Conservation (phyloP, 208 protist species). For the Crithidia bombi region DNA sequence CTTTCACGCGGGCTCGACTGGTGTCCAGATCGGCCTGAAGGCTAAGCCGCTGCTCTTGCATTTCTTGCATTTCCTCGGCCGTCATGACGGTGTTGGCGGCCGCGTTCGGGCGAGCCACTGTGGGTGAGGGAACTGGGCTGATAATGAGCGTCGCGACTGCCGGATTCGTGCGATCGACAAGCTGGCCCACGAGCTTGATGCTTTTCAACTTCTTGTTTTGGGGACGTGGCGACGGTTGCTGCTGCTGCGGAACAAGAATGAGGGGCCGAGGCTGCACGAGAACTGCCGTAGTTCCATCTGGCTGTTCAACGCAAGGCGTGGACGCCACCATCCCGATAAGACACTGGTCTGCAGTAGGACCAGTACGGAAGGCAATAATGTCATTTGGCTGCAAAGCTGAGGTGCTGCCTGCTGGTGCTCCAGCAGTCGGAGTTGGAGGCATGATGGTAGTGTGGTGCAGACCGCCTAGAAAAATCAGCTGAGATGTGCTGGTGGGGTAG, state of each 20-base stretch:
- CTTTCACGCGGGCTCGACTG: slow-evolving; percentile 38
- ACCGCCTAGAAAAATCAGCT: too few relatives aligned
- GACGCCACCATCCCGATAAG: slow-evolving; percentile 18
- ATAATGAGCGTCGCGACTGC: neutral
- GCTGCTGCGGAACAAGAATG: slow-evolving; percentile 10
- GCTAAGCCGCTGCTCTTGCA: slow-evolving; percentile 35
- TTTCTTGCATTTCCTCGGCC: slow-evolving; percentile 37
- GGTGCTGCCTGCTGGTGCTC: neutral
- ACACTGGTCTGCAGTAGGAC: neutral
- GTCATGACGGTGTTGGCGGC: slow-evolving; percentile 3
- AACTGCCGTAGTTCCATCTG: slow-evolving; percentile 2
- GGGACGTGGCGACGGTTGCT: neutral
- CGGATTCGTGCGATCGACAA: slow-evolving; percentile 16
- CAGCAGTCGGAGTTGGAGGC: neutral
- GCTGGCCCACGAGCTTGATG: slow-evolving; percentile 2
- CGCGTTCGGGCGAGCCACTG: neutral
- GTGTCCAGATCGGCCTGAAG: slow-evolving; percentile 36
- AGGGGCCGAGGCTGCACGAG: slow-evolving; percentile 28
- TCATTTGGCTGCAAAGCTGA: neutral
- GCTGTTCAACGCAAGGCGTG: neutral
- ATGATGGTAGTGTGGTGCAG: too few relatives aligned
- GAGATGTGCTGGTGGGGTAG: too few relatives aligned
- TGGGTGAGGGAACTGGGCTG: slow-evolving; percentile 9
- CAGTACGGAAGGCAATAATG: slow-evolving; percentile 11
- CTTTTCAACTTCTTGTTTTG: neutral